Base-by-base conservation (phyloP, 179 eudicot genomes). In the Patellifolia procumbens region DNA sequence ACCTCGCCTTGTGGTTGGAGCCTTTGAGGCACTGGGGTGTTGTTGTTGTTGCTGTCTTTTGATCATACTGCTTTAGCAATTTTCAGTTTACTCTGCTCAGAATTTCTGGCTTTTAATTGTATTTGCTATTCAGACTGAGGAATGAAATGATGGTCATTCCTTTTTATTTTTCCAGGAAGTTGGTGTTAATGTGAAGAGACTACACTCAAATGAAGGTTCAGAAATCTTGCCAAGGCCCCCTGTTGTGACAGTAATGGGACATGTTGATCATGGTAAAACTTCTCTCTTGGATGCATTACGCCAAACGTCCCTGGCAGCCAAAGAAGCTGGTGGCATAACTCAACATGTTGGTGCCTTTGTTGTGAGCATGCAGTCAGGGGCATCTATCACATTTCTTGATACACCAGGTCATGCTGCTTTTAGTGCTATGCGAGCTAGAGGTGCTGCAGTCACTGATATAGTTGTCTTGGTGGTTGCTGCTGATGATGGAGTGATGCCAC, bases 341-440 rank as follows among this genome's bases (percentile, higher is more conserved):
- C 98, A 94, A 74, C 98, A 94, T 85, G 80, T 92, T 24, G 97
- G 98, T 78, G 98, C 98, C 49, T 94, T 94, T 83, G 93, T 94
- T 60, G 97, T 94, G 56, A 71, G 87, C 74, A 92, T 94, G 98
- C 91, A 87, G 45, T 91, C 97, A 2, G 98, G 97, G 65, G 94
- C 96, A 76, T 80, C 89, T 34, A 94, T 94, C 74, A 94, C 98
- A 32, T 94, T 94, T 87, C 94, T 94, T 0, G 98, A 94, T 86
- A 94, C 98, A 13, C 98, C 98, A 15, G 98, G 98, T 68, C 98
- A 94, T 74, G 98, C 98, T 24, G 98, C 98, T 66, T 94, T 94
- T 70, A 94, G 97, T 81, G 94, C 97, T 20, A 94, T 92, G 98
- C 86, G 97, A 73, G 94, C 94, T 10, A 82, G 98, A 85, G 98